These are phyloP conservation scores for Pontederia paniculata DNA, from an alignment of 176 grass and related monocot species.

Conservation along the genomic window DNA sequence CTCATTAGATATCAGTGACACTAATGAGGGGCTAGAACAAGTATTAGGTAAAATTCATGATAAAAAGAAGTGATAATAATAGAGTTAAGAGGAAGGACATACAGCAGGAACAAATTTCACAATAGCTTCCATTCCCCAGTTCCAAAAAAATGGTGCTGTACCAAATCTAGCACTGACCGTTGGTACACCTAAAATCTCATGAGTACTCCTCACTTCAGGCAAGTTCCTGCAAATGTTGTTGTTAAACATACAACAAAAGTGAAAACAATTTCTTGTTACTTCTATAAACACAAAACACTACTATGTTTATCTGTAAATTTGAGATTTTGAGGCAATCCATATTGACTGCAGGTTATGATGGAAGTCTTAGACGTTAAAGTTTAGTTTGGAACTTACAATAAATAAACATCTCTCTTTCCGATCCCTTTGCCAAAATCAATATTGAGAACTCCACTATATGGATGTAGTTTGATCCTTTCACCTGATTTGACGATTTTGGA, in stretches of 20 bases:
- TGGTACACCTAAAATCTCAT: conserved; percentile 75
- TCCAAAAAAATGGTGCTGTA: conserved; percentile 94
- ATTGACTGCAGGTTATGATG: no score
- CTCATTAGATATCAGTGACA: no score
- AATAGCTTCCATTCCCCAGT: conserved; percentile 95
- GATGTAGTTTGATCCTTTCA: conserved; percentile 75
- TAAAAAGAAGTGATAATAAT: conserved; percentile 5
- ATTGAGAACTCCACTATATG: conserved; percentile 69
- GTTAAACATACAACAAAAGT: no score
- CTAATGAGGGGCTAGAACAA: no score
- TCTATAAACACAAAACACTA: no score
- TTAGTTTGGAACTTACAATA: conserved; percentile 40
- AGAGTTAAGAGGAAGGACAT: conserved; percentile 25
- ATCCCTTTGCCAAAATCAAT: conserved; percentile 96
- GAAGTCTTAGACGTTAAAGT: no score
- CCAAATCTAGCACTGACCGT: conserved; percentile 91
- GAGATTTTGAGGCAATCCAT: no score
- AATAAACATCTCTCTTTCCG: conserved; percentile 77
- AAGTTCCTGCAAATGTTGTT: conserved; percentile 60
- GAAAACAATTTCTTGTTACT: no score
- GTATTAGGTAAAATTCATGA: neutral
- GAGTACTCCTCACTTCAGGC: conserved; percentile 75
- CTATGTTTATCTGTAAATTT: no score
- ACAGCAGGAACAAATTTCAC: conserved; percentile 65
- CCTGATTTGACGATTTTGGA: conserved; percentile 33